Conservation (phyloP, 2,329 filamentous ascomycete genomes). For the Cryphonectria radicalis region DNA sequence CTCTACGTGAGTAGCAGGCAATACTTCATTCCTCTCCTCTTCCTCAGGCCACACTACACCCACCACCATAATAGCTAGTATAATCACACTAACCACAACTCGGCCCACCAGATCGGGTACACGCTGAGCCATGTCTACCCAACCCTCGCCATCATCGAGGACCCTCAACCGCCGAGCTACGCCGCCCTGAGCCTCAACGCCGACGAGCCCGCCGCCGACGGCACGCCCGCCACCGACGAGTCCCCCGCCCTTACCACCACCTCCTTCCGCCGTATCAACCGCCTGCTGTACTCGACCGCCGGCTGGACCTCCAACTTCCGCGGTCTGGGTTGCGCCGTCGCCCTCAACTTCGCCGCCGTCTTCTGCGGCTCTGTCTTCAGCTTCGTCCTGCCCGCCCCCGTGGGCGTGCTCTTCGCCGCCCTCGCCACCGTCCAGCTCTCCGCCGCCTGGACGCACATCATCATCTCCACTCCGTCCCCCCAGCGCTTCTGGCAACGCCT, state of each 20-base stretch:
- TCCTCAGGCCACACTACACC: background rate
- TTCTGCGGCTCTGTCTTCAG: slow-evolving; percentile 47
- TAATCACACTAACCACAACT: background rate
- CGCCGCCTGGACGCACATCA: slow-evolving; percentile 82
- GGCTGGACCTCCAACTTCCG: slow-evolving; percentile 72
- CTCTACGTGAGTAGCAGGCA: slow-evolving; percentile 44
- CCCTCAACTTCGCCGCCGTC: slow-evolving; percentile 41
- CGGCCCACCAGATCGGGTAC: slow-evolving; percentile 50
- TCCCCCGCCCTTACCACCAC: slow-evolving; percentile 50
- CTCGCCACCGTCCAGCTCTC: slow-evolving; percentile 69
- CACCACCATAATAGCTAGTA: background rate
- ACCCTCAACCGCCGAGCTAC: slow-evolving; percentile 60
- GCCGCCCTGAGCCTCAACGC: slow-evolving; percentile 53
- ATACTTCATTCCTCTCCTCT: background rate
- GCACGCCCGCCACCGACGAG: slow-evolving; percentile 40
- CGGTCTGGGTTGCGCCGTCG: slow-evolving; percentile 60
- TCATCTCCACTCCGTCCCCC: slow-evolving; percentile 72
- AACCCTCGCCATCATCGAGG: slow-evolving; percentile 61
- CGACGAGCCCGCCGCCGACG: slow-evolving; percentile 38
- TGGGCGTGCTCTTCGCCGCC: slow-evolving; percentile 61
- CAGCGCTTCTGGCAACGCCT: slow-evolving; percentile 72
- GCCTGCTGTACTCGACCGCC: slow-evolving; percentile 62
- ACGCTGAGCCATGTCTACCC: slow-evolving; percentile 56
- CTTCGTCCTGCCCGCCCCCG: slow-evolving; percentile 44
- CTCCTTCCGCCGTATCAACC: slow-evolving; percentile 55